A percentile compares a stretch with the other conserved stretches of the same genome.
phyloP scores from a whole-genome alignment of 2,329 filamentous ascomycete genomes.

The Calonectria pseudoreteaudii region DNA sequence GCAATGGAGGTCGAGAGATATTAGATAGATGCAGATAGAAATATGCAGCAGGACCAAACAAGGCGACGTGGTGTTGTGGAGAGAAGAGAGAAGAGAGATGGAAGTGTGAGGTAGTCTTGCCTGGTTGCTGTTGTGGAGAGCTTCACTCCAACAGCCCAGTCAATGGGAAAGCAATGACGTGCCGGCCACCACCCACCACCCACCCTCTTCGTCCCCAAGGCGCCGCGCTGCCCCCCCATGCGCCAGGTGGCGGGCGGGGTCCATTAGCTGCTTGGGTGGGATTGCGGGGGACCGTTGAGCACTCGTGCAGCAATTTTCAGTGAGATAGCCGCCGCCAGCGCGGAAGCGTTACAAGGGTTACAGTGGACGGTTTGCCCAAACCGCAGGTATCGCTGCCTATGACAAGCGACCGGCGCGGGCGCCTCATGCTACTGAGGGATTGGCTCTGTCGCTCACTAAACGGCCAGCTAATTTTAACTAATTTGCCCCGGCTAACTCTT shows the following conservation, averaged over 20 bases:
- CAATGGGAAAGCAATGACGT: constrained; percentile 21
- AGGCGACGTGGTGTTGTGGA: constrained; percentile 5
- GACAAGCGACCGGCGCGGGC: not conserved
- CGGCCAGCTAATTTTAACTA: not conserved
- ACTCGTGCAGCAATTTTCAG: constrained; percentile 1
- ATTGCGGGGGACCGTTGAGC: constrained; percentile 16
- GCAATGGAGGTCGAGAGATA: constrained; percentile 8
- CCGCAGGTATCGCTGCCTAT: not conserved
- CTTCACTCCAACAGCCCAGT: constrained; percentile 14
- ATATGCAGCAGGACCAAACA: not conserved
- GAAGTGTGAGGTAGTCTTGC: not conserved
- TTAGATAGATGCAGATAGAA: constrained; percentile 1
- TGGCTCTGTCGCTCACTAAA: not conserved
- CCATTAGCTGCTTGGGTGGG: not conserved
- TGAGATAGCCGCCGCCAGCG: constrained; percentile 12
- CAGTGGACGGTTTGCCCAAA: not conserved
- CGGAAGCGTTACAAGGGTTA: not conserved
- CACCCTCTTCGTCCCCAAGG: not conserved
- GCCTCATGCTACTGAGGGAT: not conserved
- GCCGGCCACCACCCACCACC: constrained; percentile 15
- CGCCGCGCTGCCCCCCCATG: constrained; percentile 7
- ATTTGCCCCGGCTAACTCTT: not conserved
- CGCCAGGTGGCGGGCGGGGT: constrained; percentile 22
- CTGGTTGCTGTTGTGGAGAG: constrained; percentile 23
- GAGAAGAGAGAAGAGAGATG: not conserved